phyloP scores from a whole-genome alignment of 2,329 filamentous ascomycete species.

The Fusarium aywerte region DNA sequence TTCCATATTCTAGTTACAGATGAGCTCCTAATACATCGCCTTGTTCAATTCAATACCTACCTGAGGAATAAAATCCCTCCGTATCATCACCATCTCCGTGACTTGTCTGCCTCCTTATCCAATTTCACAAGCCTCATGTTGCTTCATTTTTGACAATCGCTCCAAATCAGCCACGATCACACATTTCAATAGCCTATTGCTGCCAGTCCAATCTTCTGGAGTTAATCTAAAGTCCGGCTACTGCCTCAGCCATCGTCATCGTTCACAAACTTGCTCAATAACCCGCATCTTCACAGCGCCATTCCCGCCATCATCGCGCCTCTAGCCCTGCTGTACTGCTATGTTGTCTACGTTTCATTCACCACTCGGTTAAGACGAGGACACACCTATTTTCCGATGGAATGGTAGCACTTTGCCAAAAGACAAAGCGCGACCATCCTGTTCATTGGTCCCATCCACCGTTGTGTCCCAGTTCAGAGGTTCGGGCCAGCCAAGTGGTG shows the following conservation, averaged over 20 bases:
- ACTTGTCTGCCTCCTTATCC: neutral
- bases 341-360: conserved; percentile 33
- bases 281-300: conserved; percentile 14
- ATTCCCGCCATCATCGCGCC: conserved; percentile 24
- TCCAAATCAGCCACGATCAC: neutral
- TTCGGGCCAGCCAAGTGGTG: conserved; percentile 28
- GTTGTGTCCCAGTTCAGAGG: conserved; percentile 25
- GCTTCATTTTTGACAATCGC: neutral
- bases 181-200: neutral
- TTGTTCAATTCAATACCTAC: neutral
- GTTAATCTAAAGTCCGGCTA: neutral
- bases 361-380: neutral
- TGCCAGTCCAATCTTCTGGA: neutral
- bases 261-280: conserved; percentile 7
- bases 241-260: conserved; percentile 2
- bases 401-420: conserved; percentile 29
- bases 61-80: neutral
- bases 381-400: conserved; percentile 30
- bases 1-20: neutral
- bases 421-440: conserved; percentile 5
- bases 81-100: neutral
- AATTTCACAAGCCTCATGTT: neutral
- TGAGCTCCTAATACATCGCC: neutral
- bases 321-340: neutral
- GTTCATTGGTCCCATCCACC: neutral